Conservation (phyloP, 345 rosid genomes). For the Populus ilicifolia region DNA sequence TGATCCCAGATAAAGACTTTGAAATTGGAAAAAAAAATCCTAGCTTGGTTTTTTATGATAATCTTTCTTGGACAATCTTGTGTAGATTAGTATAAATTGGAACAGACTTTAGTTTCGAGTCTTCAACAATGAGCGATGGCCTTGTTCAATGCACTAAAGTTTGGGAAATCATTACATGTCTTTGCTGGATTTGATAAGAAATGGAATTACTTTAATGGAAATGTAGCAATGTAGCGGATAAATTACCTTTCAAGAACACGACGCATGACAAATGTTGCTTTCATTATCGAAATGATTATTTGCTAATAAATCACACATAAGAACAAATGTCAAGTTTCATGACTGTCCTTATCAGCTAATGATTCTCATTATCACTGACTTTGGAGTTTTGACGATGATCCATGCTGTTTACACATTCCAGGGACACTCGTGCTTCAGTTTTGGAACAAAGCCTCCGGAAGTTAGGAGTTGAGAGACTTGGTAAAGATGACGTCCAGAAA, state of each 20-base stretch:
- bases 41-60: not conserved
- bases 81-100: not conserved
- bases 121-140: not conserved
- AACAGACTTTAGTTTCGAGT: not conserved
- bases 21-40: not conserved
- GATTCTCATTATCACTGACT: not conserved
- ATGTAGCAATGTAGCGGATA: not conserved
- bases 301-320: not conserved
- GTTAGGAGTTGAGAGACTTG: constrained; percentile 89
- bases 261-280: not conserved
- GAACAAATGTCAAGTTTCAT: not conserved
- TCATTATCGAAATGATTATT: not conserved
- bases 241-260: not conserved
- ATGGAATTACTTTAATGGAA: not conserved
- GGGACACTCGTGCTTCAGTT: constrained; percentile 83
- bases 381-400: not conserved
- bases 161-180: not conserved
- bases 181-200: not conserved
- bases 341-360: not conserved
- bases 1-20: not conserved
- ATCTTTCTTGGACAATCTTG: not conserved
- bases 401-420: constrained; percentile 20
- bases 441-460: constrained; percentile 87
- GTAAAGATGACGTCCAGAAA: constrained; percentile 93
- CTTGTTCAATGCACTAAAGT: not conserved